Base-by-base conservation (phyloP, 2,329 filamentous ascomycete species). In the Metarhizium anisopliae region DNA sequence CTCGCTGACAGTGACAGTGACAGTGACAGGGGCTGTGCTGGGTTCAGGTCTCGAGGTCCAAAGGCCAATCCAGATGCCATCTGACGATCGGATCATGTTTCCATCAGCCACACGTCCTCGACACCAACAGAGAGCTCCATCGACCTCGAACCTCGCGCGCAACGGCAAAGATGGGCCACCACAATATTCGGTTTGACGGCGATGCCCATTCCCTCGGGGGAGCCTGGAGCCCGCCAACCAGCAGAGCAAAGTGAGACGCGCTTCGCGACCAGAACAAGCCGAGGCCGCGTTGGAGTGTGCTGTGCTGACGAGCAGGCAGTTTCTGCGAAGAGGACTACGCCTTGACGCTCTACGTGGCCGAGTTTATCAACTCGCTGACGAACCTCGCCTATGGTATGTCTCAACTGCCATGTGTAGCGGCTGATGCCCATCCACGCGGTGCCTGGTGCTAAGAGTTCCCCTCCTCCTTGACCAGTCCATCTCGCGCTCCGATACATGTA, bases 311-410 rank as follows among this genome's bases (percentile, higher is more conserved):
- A 10, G 40, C 10, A 43, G 7, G 10, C 50, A 72, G 70, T 54
- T 72, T 72, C 52, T 72, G 70, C 50, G 70, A 72, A 53, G 68
- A 84, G 69, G 81, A 84, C 63, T 76, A 76, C 62, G 66, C 67
- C n/a, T 59, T 76, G 20, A 74, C 72, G 2, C 62, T 70, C 16
- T 75, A 72, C 53, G 59, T 76, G 6, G 73, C 73, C 35, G 74
- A 76, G 57, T 74, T 76, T 52, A 70, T 75, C 60, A 76, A 76
- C 58, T 70, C 72, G 0, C 55, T 75, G 14, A 73, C 72, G 42
- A 76, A 73, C 58, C 54, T 72, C 18, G 60, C 70, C 2, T 75
- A 72, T 51, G 60, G 66, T 83, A 80, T 60, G 74, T 81, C 79
- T 7, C 32, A 35, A 5, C 4, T 11, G 32, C 5, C 32, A 11